phyloP scores from a whole-genome alignment of 345 rosid genomes.

The Aquilaria malaccensis region DNA sequence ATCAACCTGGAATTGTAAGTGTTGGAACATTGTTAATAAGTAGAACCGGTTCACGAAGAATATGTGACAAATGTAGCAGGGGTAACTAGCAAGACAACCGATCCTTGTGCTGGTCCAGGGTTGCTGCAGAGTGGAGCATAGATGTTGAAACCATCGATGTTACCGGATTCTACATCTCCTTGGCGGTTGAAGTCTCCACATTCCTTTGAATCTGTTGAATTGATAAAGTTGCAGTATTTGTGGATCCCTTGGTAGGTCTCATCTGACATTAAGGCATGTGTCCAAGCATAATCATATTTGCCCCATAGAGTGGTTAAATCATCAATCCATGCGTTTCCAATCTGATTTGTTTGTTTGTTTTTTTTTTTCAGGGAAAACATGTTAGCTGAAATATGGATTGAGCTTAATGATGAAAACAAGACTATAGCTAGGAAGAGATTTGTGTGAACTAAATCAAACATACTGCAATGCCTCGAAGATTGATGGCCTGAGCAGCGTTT shows the following conservation, averaged over 20 bases:
- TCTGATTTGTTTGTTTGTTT: conserved; percentile 18
- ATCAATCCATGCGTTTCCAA: conserved; percentile 48
- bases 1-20: conserved; percentile 14
- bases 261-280: conserved; percentile 43
- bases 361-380: background rate
- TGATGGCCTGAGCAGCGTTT: conserved; percentile 22
- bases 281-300: conserved; percentile 34
- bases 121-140: conserved; percentile 33
- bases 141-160: conserved; percentile 28
- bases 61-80: background rate
- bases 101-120: conserved; percentile 4
- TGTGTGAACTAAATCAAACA: conserved; percentile 8
- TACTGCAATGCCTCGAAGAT: conserved; percentile 50
- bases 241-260: conserved; percentile 29
- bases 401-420: too few relatives aligned
- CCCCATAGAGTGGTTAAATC: conserved; percentile 16
- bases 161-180: conserved; percentile 14
- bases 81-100: conserved; percentile 18
- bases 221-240: conserved; percentile 25
- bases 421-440: background rate
- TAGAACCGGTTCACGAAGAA: background rate
- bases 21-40: background rate
- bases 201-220: conserved; percentile 1
- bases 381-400: too few relatives aligned
- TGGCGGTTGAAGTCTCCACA: conserved; percentile 10